Evolutionary conservation across 1,284 basidiomycete genomes (phyloP).

Genomic region (Malassezia globosa): DNA sequence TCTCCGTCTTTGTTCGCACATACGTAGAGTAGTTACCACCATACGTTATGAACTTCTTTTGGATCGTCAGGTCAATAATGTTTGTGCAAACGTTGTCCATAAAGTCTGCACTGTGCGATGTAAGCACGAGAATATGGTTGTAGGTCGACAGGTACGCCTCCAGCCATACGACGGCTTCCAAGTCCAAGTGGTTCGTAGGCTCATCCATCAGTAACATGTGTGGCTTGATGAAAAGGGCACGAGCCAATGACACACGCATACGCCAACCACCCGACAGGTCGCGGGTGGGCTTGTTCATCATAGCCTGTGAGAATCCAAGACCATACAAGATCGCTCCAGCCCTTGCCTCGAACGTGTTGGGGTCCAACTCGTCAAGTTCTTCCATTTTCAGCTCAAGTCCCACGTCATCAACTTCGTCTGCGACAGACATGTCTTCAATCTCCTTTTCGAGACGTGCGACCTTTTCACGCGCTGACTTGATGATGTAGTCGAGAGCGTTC

Average conservation of each 20-base stretch:
- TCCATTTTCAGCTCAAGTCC: constrained; percentile 82
- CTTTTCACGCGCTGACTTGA: constrained; percentile 81
- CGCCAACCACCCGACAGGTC: constrained; percentile 99
- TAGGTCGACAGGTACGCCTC: constrained; percentile 95
- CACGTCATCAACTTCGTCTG: constrained; percentile 77
- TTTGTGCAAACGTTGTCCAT: constrained; percentile 80
- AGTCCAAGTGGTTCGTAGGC: constrained; percentile 69
- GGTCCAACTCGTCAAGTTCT: constrained; percentile 94
- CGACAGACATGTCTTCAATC: constrained; percentile 83
- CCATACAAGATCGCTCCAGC: constrained; percentile 91
- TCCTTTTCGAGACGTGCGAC: constrained; percentile 87
- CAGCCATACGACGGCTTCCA: constrained; percentile 96
- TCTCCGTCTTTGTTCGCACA: constrained; percentile 88
- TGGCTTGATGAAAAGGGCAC: constrained; percentile 91
- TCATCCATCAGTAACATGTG: constrained; percentile 78
- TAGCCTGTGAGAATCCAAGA: constrained; percentile 76
- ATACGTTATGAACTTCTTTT: constrained; percentile 75
- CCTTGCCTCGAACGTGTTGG: constrained; percentile 85
- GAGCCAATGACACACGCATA: constrained; percentile 92
- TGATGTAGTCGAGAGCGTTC: constrained; percentile 91
- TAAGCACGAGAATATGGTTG: constrained; percentile 86
- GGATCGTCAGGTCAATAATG: constrained; percentile 85
- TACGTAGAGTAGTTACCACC: constrained; percentile 94
- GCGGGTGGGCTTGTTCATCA: constrained; percentile 95
- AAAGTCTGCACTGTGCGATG: constrained; percentile 94